Base-by-base conservation (phyloP, 306 rosid genomes). In the Senna siamea region DNA sequence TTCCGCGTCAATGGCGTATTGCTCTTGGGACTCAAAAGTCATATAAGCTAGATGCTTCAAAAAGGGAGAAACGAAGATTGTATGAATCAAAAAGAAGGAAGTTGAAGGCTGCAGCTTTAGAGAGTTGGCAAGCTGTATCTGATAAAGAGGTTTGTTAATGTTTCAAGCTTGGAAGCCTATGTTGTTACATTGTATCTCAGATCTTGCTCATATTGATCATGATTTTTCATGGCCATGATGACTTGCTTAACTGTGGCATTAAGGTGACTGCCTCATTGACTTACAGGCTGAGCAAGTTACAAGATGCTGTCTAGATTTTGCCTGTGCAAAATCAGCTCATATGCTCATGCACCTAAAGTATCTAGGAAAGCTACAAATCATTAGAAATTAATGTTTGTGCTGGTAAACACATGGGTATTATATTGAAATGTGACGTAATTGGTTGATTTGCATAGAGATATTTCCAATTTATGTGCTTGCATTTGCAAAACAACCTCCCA, bases 11-110 rank as follows among this genome's bases (percentile, higher is more conserved):
- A 77, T 94, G 97, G 99, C 97, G 95, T 51, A 63, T 81, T 76
- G 99, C 96, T 70, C 76, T 76, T 81, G 99, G 99, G 75, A 94
- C 93, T 80, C 96, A 94, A 82, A 89, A 85, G 81, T 92, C 99
- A 78, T 94, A 89, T 80, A 94, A 85, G 83, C 48, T 79, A 73
- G 92, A 88, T 68, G 89, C 81, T 37, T 81, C 76, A 17, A 85
- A 86, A 81, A 89, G 55, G 85, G 97, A 88, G 83, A 84, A 82
- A 82, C 76, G 93, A 51, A 85, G 97, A 28, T 73, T 88, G 72
- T 94, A 94, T 15, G 96, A 94, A 66, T 83, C 78, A 40, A 76
- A 78, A 72, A 84, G 93, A 80, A 88, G 93, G 80, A 86, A 83
- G 74, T 43, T 67, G 66, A 89, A 87, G 78, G 78, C 81, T 76